Conservation (phyloP, 371 early-diverging fungal genomes). For the Actinomortierella wolfii region DNA sequence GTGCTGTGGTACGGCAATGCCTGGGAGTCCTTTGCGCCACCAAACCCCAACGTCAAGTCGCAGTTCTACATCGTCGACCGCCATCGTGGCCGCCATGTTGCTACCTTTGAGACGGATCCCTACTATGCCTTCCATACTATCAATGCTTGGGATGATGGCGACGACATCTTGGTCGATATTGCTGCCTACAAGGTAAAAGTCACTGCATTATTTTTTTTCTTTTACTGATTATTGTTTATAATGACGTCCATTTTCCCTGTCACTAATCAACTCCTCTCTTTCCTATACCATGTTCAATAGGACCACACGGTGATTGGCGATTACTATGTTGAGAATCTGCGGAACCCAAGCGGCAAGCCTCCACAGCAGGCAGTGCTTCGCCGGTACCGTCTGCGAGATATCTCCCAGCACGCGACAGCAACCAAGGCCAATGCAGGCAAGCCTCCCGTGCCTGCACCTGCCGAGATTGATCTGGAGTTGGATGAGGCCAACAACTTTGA, state of each 20-base stretch:
- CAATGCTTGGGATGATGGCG: slow-evolving; percentile 59
- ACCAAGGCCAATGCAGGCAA: background rate
- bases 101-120: slow-evolving; percentile 51
- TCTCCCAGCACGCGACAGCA: slow-evolving; percentile 18
- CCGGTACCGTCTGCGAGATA: slow-evolving; percentile 23
- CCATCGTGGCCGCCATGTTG: slow-evolving; percentile 50
- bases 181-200: slow-evolving; percentile 24
- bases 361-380: slow-evolving; percentile 38
- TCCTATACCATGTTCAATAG: slow-evolving; percentile 6
- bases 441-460: slow-evolving; percentile 24
- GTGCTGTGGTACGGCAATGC: slow-evolving; percentile 50
- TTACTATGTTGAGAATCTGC: slow-evolving; percentile 23
- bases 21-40: slow-evolving; percentile 47
- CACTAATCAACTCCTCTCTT: background rate
- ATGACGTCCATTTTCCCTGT: slow-evolving; percentile 18
- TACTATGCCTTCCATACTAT: slow-evolving; percentile 60
- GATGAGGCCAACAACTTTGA: slow-evolving; percentile 51
- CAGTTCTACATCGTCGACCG: slow-evolving; percentile 58
- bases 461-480: slow-evolving; percentile 21
- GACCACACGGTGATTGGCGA: slow-evolving; percentile 44
- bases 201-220: background rate
- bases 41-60: slow-evolving; percentile 45
- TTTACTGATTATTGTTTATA: background rate
- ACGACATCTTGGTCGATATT: slow-evolving; percentile 32
- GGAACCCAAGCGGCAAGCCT: slow-evolving; percentile 25